phyloP scores from a whole-genome alignment of 768 basidiomycete species.

The Albatrellus ellisii region DNA sequence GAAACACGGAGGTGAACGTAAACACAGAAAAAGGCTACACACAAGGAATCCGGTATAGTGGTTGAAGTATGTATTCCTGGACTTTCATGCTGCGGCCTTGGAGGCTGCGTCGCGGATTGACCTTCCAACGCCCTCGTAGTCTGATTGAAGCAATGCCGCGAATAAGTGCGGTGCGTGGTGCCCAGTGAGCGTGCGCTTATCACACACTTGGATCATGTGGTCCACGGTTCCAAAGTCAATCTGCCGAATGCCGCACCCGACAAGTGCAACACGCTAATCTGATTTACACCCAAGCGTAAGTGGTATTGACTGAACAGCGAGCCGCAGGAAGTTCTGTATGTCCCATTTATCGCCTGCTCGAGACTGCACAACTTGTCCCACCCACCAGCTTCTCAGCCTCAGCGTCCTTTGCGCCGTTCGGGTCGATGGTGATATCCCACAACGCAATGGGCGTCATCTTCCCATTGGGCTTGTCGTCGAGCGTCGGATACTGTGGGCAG shows the following conservation, averaged over 20 bases:
- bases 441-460: conserved; percentile 37
- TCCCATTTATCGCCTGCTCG: conserved; percentile 44
- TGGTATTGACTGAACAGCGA: too few relatives aligned
- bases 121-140: conserved; percentile 66
- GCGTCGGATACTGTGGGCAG: conserved; percentile 42
- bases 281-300: neutral
- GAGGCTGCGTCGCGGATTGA: conserved; percentile 58
- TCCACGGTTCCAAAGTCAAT: conserved; percentile 62
- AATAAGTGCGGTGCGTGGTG: too few relatives aligned
- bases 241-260: conserved; percentile 49
- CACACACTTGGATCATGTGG: conserved; percentile 15
- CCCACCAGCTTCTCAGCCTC: conserved; percentile 50
- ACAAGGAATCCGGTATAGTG: conserved; percentile 77
- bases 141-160: conserved; percentile 25
- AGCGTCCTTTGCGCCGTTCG: conserved; percentile 40
- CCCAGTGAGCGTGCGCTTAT: neutral
- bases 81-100: conserved; percentile 65
- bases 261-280: conserved; percentile 71
- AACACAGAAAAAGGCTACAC: conserved; percentile 17
- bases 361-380: conserved; percentile 65
- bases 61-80: conserved; percentile 57
- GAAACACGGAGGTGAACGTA: neutral
- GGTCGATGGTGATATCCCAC: conserved; percentile 66
- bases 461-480: conserved; percentile 40
- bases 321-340: conserved; percentile 65